A percentile compares a stretch with the other conserved stretches of the same genome.
These are phyloP conservation scores for Suillus subalutaceus DNA, from an alignment of 768 basidiomycete genomes.

Conservation along the genomic window DNA sequence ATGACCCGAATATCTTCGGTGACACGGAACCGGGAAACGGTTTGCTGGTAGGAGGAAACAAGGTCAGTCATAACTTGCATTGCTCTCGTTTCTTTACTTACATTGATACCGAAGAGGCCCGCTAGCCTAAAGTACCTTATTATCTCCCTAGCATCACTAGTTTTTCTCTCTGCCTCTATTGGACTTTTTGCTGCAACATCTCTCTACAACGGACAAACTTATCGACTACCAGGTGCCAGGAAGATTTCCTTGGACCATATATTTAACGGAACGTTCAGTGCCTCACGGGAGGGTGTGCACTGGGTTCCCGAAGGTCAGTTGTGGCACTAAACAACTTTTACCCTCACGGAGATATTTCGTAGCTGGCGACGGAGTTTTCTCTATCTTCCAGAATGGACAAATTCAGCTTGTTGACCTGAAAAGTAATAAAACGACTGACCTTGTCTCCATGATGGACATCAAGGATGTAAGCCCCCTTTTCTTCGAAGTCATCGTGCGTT, in stretches of 20 bases:
- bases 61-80: constrained; percentile 32
- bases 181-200: constrained; percentile 78
- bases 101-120: constrained; percentile 39
- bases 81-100: constrained; percentile 1
- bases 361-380: constrained; percentile 97
- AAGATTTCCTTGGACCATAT: constrained; percentile 88
- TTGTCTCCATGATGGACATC: constrained; percentile 62
- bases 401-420: constrained; percentile 85
- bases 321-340: background rate
- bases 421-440: constrained; percentile 63
- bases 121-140: constrained; percentile 64
- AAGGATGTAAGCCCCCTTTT: constrained; percentile 54
- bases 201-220: constrained; percentile 59
- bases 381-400: constrained; percentile 56
- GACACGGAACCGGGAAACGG: constrained; percentile 33
- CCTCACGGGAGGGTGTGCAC: constrained; percentile 50
- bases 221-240: constrained; percentile 53
- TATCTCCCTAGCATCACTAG: constrained; percentile 58
- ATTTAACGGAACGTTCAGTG: constrained; percentile 87
- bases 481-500: background rate
- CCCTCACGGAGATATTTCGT: constrained; percentile 16
- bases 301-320: constrained; percentile 92
- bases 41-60: constrained; percentile 39
- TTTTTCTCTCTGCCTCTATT: constrained; percentile 65
- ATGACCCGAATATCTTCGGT: constrained; percentile 20